Evolutionary conservation across 306 rosid genomes (phyloP).

Genomic region (Trifolium repens): DNA sequence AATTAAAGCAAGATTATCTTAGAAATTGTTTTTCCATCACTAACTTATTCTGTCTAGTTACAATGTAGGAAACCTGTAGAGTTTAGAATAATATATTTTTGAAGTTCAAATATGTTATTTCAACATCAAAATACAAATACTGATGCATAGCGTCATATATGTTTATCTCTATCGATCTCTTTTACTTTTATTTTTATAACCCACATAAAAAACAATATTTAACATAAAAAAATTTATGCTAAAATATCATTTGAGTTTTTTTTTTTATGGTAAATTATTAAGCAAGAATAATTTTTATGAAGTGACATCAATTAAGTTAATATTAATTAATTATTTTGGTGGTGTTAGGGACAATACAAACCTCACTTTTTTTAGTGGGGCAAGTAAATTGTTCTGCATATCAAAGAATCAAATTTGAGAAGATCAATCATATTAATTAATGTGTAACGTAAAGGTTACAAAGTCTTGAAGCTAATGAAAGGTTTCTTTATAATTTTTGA

Average conservation of each 20-base stretch:
- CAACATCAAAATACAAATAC: no score
- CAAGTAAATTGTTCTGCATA: background rate
- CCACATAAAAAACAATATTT: no score
- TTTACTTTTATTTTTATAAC: no score
- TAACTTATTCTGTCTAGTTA: constrained; percentile 39
- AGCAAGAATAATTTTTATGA: constrained; percentile 20
- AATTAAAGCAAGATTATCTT: constrained; percentile 8
- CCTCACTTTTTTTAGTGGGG: constrained; percentile 18
- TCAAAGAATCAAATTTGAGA: constrained; percentile 34
- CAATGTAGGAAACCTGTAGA: constrained; percentile 32
- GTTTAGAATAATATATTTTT: constrained; percentile 11
- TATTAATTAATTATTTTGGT: background rate
- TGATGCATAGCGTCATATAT: no score
- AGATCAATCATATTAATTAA: constrained; percentile 5
- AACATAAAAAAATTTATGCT: no score
- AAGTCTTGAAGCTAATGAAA: constrained; percentile 28
- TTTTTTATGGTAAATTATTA: background rate
- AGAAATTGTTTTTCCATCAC: constrained; percentile 18
- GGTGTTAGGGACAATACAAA: background rate
- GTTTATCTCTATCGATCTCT: no score
- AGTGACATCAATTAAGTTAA: constrained; percentile 32
- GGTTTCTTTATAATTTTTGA: background rate
- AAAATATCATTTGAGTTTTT: background rate
- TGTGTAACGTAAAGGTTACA: background rate
- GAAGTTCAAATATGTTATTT: no score